Conservation (phyloP, 345 rosid species). For the Salix arbutifolia region DNA sequence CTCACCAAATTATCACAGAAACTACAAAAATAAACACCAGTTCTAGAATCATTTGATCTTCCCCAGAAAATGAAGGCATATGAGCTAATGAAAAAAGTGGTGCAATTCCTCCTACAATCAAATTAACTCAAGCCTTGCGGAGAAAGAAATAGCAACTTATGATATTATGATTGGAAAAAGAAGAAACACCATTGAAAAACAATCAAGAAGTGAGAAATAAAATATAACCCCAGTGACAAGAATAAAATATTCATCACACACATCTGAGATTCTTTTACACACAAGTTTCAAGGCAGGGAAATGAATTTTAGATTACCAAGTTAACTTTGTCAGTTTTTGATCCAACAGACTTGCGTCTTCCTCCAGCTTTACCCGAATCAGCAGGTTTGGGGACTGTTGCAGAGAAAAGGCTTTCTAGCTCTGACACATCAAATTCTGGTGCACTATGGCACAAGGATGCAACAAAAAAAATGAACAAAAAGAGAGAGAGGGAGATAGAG, state of each 20-base stretch:
- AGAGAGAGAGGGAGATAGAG: not conserved
- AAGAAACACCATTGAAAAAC: not conserved
- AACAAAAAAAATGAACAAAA: not conserved
- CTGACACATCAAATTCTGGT: conserved; percentile 90
- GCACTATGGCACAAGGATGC: conserved; percentile 41
- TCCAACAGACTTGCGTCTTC: conserved; percentile 67
- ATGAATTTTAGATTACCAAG: conserved; percentile 48
- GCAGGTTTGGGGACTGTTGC: conserved; percentile 69
- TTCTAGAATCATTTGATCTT: not conserved
- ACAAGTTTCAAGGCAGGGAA: not conserved
- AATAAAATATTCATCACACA: not conserved
- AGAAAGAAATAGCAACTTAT: not conserved
- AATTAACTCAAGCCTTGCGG: not conserved
- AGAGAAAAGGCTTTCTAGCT: conserved; percentile 88
- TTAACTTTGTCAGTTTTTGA: conserved; percentile 79
- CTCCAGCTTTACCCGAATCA: conserved; percentile 54
- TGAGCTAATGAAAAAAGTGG: not conserved
- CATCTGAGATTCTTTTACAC: not conserved
- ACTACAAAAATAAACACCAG: not conserved
- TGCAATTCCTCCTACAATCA: not conserved
- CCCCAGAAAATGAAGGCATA: not conserved
- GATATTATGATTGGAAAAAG: not conserved
- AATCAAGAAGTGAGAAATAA: not conserved
- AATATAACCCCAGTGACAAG: not conserved
- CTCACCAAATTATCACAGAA: not conserved